Conservation (phyloP, 1,284 basidiomycete species). For the Stygiomarasmius scandens region DNA sequence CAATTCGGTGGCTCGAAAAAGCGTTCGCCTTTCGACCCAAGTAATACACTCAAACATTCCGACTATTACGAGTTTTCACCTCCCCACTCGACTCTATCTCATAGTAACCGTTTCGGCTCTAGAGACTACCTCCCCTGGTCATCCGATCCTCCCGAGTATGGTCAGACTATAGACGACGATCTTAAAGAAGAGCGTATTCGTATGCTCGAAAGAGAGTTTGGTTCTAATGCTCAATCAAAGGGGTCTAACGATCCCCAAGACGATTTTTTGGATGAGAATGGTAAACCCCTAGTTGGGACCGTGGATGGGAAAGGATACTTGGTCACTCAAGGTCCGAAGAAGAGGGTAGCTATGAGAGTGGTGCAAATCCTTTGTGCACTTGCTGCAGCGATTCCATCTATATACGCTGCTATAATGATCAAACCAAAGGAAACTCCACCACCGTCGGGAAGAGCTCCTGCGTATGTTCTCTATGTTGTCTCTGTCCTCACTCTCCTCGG, state of each 20-base stretch:
- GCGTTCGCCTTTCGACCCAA: slow-evolving; percentile 45
- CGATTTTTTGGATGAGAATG: slow-evolving; percentile 43
- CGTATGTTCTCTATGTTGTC: slow-evolving; percentile 60
- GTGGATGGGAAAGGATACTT: slow-evolving; percentile 58
- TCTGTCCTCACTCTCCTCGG: slow-evolving; percentile 55
- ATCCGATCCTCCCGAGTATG: slow-evolving; percentile 43
- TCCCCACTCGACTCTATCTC: slow-evolving; percentile 18
- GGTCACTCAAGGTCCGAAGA: slow-evolving; percentile 64
- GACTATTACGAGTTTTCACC: slow-evolving; percentile 26
- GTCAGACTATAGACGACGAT: slow-evolving; percentile 44
- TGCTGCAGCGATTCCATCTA: slow-evolving; percentile 53
- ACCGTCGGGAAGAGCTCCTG: slow-evolving; percentile 55
- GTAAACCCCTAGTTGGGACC: slow-evolving; percentile 55
- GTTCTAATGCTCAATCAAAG: slow-evolving; percentile 32
- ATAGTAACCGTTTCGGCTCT: slow-evolving; percentile 27
- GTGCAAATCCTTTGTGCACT: slow-evolving; percentile 53
- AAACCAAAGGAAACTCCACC: slow-evolving; percentile 57
- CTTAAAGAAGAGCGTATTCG: slow-evolving; percentile 68
- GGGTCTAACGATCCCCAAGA: slow-evolving; percentile 23
- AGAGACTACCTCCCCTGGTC: slow-evolving; percentile 52
- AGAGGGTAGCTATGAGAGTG: slow-evolving; percentile 52
- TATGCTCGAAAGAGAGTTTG: slow-evolving; percentile 71
- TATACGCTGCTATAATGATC: slow-evolving; percentile 65
- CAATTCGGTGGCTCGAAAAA: slow-evolving; percentile 31
- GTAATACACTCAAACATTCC: slow-evolving; percentile 32